A percentile compares a stretch with the other conserved stretches of the same genome.
phyloP scores from a whole-genome alignment of 768 basidiomycete genomes.

The Rubroboletus pulcherrimus region DNA sequence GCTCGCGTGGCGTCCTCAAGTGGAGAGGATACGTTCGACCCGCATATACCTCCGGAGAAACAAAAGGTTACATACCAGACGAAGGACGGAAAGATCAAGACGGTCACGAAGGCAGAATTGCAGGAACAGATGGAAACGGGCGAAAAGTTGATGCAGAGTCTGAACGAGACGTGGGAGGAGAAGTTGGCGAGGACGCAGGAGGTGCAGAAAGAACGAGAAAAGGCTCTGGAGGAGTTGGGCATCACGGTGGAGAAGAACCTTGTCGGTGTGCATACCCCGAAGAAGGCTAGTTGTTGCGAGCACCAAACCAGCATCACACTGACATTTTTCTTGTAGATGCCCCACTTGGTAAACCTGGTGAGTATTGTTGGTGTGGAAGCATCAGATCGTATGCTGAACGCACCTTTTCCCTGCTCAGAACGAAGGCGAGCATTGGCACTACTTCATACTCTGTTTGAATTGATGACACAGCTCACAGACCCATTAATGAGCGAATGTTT shows the following conservation, averaged over 20 bases:
- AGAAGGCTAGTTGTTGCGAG: slow-evolving; percentile 53
- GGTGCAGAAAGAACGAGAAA: slow-evolving; percentile 95
- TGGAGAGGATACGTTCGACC: slow-evolving; percentile 78
- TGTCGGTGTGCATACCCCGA: slow-evolving; percentile 97
- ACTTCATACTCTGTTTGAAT: neutral
- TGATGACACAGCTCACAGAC: slow-evolving; percentile 45
- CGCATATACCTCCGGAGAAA: slow-evolving; percentile 84
- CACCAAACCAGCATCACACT: slow-evolving; percentile 6
- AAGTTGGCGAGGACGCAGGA: slow-evolving; percentile 88
- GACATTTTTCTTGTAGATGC: slow-evolving; percentile 54
- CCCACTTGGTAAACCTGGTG: slow-evolving; percentile 90
- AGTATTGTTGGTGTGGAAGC: slow-evolving; percentile 32
- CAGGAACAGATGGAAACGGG: slow-evolving; percentile 95
- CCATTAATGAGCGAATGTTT: slow-evolving; percentile 96
- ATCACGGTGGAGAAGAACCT: slow-evolving; percentile 96
- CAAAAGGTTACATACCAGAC: slow-evolving; percentile 95
- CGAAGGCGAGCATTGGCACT: slow-evolving; percentile 50
- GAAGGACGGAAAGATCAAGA: slow-evolving; percentile 90
- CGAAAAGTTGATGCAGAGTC: slow-evolving; percentile 90
- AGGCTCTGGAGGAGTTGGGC: slow-evolving; percentile 94
- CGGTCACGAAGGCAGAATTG: slow-evolving; percentile 94
- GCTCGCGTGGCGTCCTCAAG: slow-evolving; percentile 70
- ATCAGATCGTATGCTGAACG: slow-evolving; percentile 10
- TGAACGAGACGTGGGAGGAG: slow-evolving; percentile 97
- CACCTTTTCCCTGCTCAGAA: slow-evolving; percentile 41